Base-by-base conservation (phyloP, 2,329 filamentous ascomycete genomes). In the Phialophora tarda region DNA sequence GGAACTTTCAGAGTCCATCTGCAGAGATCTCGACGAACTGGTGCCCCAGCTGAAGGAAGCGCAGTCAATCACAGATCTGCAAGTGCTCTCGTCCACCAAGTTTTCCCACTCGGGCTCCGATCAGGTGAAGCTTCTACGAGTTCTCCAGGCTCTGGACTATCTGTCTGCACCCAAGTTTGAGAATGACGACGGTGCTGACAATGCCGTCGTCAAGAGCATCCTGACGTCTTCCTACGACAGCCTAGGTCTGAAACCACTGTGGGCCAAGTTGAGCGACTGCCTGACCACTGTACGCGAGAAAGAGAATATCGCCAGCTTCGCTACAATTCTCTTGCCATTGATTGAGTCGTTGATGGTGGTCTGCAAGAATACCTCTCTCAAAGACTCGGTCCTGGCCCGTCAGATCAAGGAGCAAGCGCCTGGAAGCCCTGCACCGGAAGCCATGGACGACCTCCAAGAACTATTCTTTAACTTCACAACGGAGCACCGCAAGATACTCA, bases 341-440 rank as follows among this genome's bases (percentile, higher is more conserved):
- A 97, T 99, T 68, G 95, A 99, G 78, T 92, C 93, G 5, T 83
- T 99, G 68, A 99, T 99, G 95, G 95, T 99, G 61, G 93, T 99
- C 30, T 99, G 96, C 85, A 99, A 98, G 83, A 98, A 98, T 78
- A 97, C 93, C 8, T 91, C 92, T 1, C 83, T 93, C 62, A 89
- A 89, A 74, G 91, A 95, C 67, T 81, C 87, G 28, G 79, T 84
- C 1, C 72, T 84, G 47, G 74, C 76, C 77, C 84, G 77, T 64
- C 78, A 77, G 44, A 80, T 78, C 69, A 91, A 90, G 75, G 91
- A 95, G 56, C 85, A 91, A 77, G 82, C 89, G 14, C 79, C 93
- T 44, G 88, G 90, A 24, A 96, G 90, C 72, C 91, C 92, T 65
- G 84, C 89, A 38, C 91, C 92, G 1, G 71, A 70, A 51, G 58